Evolutionary conservation across 768 basidiomycete species (phyloP), one percentile per base, ranked within the genome.

Genomic region (Lactarius evosmus): DNA sequence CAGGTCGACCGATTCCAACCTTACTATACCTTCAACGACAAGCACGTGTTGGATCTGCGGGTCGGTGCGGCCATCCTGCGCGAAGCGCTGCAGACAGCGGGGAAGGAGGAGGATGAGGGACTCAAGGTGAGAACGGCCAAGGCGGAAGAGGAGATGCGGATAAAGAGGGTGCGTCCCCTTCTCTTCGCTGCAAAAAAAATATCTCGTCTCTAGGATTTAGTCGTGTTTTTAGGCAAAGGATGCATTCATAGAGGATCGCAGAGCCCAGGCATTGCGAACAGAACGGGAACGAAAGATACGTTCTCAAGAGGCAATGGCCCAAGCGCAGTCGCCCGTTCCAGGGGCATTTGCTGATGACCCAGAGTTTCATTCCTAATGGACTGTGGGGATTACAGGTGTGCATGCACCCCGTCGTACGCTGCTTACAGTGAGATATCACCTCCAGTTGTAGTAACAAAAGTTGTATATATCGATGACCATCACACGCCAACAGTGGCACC

Each of bases 241-340:
- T 56, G 87, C 87, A 1, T 93, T 84, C 71, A 79, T 91, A 70
- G 92, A 94, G 53, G 92, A 94, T 71, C 82, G 92, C 56, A 86
- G 79, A 70, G 74, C 76, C 1, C 87, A 85, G 69, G 72, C 75
- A 69, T 58, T 81, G 63, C 74, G 73, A 8, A 85, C 91, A 63
- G 77, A 87, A 69, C 78, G 83, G 67, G 90, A 93, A 66, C 81
- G 75, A 70, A 76, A 4, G 19, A 40, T 51, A 8, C 59, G 59
- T 14, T 25, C 29, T 33, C 55, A 61, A 41, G 55, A 51, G 25
- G 54, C 50, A 9, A 52, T 1, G n/a, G 17, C 27, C 3, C 14
- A 27, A 34, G 30, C 53, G 25, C 30, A 41, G 25, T 33, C 25
- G 14, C 59, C 60, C 38, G 22, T 49, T 38, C 2, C 49, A 7